Evolutionary conservation across 805 yeast species (phyloP), one percentile per base, ranked within the genome.

Genomic region (Jamesozyma hellenica): DNA sequence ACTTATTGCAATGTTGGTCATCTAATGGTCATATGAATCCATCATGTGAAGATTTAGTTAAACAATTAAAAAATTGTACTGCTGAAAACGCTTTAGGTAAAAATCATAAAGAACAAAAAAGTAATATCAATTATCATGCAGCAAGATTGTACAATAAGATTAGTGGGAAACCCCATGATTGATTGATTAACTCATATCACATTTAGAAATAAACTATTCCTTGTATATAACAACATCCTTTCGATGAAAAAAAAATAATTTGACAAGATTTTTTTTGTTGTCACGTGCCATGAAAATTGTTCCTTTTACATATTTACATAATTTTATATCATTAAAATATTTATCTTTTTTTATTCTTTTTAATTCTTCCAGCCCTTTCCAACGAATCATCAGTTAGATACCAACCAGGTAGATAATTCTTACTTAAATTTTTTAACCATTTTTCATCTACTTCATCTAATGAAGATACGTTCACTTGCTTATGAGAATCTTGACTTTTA

Each of bases 1-100:
- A 84, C 35, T 70, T 88, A 59, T 67, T 88, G 50, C 84, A 82
- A 69, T 88, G 97, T 66, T 88, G 97, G 97, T 94, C 96, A 2
- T 83, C 96, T 18, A 83, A 85, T 63, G 90, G 94, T 36, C 94
- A 86, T 61, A 88, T 92, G 44, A 67, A 80, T 17, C 65, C 70
- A 10, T 70, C 66, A 35, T 88, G 97, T 63, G 66, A 71, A 18
- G 67, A 66, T 7, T 62, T 84, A 35, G 94, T 81, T 54, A 58
- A 62, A 28, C 85, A 83, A 44, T 71, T 87, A 57, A 84, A 84
- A 55, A 62, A 63, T 12, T 88, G 96, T 58, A 82, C 85, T 81
- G 63, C 67, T 36, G 65, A 52, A 29, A 52, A 43, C 21, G 56
- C 55, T 9, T 34, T 51, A 44, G 60, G 56, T 29, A 51, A 50